These are phyloP conservation scores for Dorcoceras hygrometricum DNA, from an alignment of 257 asterid genomes.

Conservation along the genomic window DNA sequence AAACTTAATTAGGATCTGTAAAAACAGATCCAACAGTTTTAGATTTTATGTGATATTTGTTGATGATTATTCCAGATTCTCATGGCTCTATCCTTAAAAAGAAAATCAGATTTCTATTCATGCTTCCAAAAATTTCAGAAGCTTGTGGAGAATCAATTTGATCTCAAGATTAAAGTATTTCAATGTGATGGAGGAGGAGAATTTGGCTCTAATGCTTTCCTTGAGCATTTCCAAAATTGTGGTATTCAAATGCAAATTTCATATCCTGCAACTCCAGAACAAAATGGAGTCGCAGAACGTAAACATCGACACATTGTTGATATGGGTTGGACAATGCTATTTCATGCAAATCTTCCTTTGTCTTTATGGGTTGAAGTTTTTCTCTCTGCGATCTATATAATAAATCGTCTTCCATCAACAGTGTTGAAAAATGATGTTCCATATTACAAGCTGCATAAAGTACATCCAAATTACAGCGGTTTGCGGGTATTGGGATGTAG, in stretches of 20 bases:
- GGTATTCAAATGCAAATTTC: neutral
- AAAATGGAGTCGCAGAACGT: neutral
- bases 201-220: neutral
- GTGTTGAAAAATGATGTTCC: neutral
- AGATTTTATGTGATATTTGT: slow-evolving; percentile 5
- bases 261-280: neutral
- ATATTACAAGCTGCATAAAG: no score
- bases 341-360: neutral
- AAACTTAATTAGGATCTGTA: no score
- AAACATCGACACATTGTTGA: slow-evolving; percentile 18
- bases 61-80: neutral
- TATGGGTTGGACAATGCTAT: slow-evolving; percentile 6
- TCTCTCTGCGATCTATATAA: neutral
- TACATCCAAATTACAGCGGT: no score
- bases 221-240: neutral
- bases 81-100: slow-evolving; percentile 1
- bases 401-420: slow-evolving; percentile 6
- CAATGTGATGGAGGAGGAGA: slow-evolving; percentile 16
- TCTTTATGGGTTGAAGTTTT: slow-evolving; percentile 12
- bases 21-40: no score
- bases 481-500: no score
- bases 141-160: slow-evolving; percentile 10
- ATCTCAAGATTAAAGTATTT: neutral
- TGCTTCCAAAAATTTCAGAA: neutral
- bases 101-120: neutral